Evolutionary conservation across 1,284 basidiomycete species (phyloP).

Genomic region (Ceratobasidium papillatum): DNA sequence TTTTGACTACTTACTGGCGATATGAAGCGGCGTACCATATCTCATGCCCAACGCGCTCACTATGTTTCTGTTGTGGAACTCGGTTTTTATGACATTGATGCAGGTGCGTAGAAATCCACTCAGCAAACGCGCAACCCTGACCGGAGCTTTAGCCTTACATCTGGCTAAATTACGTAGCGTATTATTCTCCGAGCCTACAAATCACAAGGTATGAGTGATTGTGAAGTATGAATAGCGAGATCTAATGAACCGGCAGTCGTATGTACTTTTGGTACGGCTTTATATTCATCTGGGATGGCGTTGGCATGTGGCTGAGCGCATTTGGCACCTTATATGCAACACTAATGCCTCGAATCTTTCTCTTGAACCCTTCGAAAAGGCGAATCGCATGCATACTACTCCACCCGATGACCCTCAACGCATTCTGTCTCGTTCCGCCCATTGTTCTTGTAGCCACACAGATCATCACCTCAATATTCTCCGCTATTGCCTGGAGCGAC

Average conservation of each 20-base stretch:
- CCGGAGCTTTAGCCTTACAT: conserved; percentile 13
- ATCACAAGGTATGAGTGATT: conserved; percentile 8
- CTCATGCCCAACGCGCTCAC: conserved; percentile 37
- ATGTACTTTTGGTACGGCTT: conserved; percentile 41
- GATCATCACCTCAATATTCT: conserved; percentile 23
- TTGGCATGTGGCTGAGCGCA: conserved; percentile 37
- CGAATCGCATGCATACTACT: not conserved
- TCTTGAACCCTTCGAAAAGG: conserved; percentile 13
- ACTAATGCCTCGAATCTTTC: conserved; percentile 28
- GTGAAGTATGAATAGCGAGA: not conserved
- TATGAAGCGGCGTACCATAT: conserved; percentile 29
- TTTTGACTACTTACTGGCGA: not conserved
- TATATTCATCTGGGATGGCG: conserved; percentile 34
- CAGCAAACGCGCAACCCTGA: not conserved
- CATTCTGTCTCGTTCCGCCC: conserved; percentile 19
- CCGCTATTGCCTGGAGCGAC: conserved; percentile 35
- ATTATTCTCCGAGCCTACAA: conserved; percentile 24
- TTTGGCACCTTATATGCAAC: conserved; percentile 35
- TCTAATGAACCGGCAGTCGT: not conserved
- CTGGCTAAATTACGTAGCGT: conserved; percentile 36
- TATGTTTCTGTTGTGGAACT: conserved; percentile 36
- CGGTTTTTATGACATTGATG: conserved; percentile 33
- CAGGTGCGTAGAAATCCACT: conserved; percentile 3
- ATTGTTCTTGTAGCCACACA: conserved; percentile 22
- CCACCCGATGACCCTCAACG: conserved; percentile 31